Conservation (phyloP, 2,329 filamentous ascomycete genomes). For the Endocalyx cinctus region DNA sequence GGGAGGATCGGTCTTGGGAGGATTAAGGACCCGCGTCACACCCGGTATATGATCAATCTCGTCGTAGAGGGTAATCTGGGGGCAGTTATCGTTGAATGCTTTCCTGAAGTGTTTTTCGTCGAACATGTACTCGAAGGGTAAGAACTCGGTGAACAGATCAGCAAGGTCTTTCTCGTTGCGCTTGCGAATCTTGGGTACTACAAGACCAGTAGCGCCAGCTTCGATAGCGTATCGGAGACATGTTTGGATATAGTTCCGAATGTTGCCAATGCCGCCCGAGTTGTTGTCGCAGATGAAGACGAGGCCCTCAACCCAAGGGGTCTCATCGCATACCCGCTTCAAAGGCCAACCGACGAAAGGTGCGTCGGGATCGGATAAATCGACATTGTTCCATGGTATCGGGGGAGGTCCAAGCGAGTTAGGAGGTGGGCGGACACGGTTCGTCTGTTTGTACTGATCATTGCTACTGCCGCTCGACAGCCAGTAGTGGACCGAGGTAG, state of each 20-base stretch:
- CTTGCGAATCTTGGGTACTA: conserved; percentile 41
- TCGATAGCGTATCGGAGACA: conserved; percentile 46
- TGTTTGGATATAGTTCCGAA: conserved; percentile 46
- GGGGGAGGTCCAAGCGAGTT: conserved; percentile 4
- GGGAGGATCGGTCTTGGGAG: no score
- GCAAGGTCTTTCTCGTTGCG: conserved; percentile 36
- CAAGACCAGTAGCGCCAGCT: conserved; percentile 40
- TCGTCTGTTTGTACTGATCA: no score
- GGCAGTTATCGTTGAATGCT: conserved; percentile 33
- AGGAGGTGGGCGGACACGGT: conserved; percentile 3
- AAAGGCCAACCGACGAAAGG: conserved; percentile 44
- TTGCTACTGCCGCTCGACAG: background rate
- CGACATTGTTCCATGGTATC: conserved; percentile 19
- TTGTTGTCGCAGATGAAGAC: conserved; percentile 47
- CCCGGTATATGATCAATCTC: conserved; percentile 33
- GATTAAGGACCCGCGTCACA: conserved; percentile 20
- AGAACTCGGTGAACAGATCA: conserved; percentile 35
- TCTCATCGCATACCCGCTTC: conserved; percentile 38
- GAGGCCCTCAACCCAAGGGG: conserved; percentile 35
- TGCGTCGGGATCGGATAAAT: conserved; percentile 33
- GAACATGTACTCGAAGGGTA: conserved; percentile 43
- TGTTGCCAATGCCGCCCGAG: conserved; percentile 46
- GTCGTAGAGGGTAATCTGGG: conserved; percentile 39
- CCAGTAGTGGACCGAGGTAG: background rate
- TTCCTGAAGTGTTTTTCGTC: conserved; percentile 40